These are phyloP conservation scores for Linum trigynum DNA, from an alignment of 345 rosid species.

Conservation along the genomic window DNA sequence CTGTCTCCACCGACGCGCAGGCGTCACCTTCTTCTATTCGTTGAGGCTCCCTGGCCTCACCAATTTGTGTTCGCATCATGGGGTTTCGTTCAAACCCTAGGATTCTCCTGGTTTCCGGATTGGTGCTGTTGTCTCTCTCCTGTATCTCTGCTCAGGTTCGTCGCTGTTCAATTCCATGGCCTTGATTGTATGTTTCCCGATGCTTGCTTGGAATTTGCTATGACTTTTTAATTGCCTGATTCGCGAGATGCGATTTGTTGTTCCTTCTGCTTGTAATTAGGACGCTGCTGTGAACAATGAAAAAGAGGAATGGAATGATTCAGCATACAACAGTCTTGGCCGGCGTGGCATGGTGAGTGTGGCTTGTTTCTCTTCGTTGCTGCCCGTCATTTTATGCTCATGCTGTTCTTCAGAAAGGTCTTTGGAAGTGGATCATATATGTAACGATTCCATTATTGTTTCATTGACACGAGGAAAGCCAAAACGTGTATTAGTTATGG, in stretches of 20 bases:
- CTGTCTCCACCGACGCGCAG: background rate
- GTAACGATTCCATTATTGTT: background rate
- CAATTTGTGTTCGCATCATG: constrained; percentile 7
- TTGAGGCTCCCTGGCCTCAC: too few species aligned
- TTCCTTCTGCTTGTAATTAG: constrained; percentile 20
- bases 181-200: background rate
- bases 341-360: constrained; percentile 82
- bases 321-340: constrained; percentile 52
- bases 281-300: constrained; percentile 37
- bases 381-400: background rate
- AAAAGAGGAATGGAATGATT: constrained; percentile 38
- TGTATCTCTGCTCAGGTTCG: constrained; percentile 14
- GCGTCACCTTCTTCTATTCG: background rate
- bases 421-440: background rate
- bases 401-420: background rate
- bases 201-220: background rate
- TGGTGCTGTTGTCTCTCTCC: constrained; percentile 4
- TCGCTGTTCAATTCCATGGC: background rate
- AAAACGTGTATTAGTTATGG: background rate
- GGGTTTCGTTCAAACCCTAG: constrained; percentile 11
- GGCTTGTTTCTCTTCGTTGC: background rate
- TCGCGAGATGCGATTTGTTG: background rate
- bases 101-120: constrained; percentile 3
- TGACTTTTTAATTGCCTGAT: background rate
- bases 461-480: background rate